Percentiles rank a stretch among this genome's conserved stretches.
phyloP scores from a whole-genome alignment of 2,329 filamentous ascomycete genomes.

The Pseudogymnoascus sp. region DNA sequence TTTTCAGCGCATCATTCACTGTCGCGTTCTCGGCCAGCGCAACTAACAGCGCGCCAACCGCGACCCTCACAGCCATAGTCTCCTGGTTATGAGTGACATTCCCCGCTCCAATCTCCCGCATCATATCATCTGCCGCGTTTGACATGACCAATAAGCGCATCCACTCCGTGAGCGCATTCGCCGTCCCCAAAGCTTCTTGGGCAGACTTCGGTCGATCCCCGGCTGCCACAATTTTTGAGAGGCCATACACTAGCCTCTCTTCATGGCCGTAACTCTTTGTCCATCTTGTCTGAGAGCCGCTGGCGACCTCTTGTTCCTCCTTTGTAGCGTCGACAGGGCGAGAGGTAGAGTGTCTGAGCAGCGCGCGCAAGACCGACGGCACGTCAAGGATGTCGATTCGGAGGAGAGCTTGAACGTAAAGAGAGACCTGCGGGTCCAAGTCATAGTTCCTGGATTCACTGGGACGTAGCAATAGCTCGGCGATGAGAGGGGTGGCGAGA shows the following conservation, averaged over 20 bases:
- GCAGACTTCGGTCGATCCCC: conserved; percentile 41
- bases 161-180: conserved; percentile 48
- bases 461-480: conserved; percentile 54
- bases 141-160: conserved; percentile 51
- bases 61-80: conserved; percentile 56
- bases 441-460: conserved; percentile 33
- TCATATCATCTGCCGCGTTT: conserved; percentile 42
- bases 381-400: conserved; percentile 46
- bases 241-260: conserved; percentile 28
- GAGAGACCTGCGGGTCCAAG: conserved; percentile 53
- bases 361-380: conserved; percentile 46
- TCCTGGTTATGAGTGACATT: conserved; percentile 42
- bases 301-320: conserved; percentile 18
- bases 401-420: conserved; percentile 53
- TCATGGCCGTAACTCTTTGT: conserved; percentile 45
- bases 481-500: conserved; percentile 44
- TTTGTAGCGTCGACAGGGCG: conserved; percentile 15
- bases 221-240: conserved; percentile 33
- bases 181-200: conserved; percentile 45
- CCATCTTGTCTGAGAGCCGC: conserved; percentile 38
- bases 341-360: conserved; percentile 47
- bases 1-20: conserved; percentile 48
- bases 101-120: conserved; percentile 34
- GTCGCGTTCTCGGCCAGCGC: conserved; percentile 54
- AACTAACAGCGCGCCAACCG: conserved; percentile 57